Conservation (phyloP, 805 yeast genomes). For the Danielia oregonensis region DNA sequence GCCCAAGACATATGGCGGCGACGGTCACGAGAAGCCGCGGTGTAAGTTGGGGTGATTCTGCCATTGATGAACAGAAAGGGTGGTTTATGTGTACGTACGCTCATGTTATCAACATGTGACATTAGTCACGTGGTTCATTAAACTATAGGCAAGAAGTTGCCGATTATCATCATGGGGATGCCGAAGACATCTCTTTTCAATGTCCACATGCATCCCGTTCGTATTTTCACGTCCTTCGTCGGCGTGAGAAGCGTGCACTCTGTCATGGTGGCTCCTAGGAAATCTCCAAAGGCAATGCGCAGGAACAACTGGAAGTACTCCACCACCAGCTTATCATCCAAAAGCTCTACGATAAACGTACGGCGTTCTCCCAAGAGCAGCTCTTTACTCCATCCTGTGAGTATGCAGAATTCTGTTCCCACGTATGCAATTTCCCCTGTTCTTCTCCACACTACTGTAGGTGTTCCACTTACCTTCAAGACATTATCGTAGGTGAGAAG, state of each 20-base stretch:
- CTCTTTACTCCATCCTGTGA: constrained; percentile 86
- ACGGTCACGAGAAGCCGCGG: constrained; percentile 41
- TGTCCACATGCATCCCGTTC: constrained; percentile 89
- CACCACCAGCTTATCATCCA: constrained; percentile 83
- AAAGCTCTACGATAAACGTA: constrained; percentile 73
- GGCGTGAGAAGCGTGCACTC: constrained; percentile 77
- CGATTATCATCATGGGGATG: constrained; percentile 94
- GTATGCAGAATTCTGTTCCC: constrained; percentile 86
- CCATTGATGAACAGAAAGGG: neutral
- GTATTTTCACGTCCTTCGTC: constrained; percentile 47
- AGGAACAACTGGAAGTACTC: constrained; percentile 85
- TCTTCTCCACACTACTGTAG: constrained; percentile 92
- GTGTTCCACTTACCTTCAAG: constrained; percentile 83
- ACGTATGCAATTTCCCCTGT: constrained; percentile 95
- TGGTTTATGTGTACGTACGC: too few species aligned
- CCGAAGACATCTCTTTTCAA: constrained; percentile 93
- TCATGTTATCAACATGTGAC: too few species aligned
- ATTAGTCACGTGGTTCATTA: too few species aligned
- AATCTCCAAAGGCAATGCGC: constrained; percentile 86
- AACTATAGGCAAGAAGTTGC: constrained; percentile 82
- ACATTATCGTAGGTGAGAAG: constrained; percentile 83
- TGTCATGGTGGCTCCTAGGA: constrained; percentile 80
- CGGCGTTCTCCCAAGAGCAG: constrained; percentile 58
- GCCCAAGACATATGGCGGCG: constrained; percentile 65
- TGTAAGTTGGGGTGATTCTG: constrained; percentile 13